These are phyloP conservation scores for Monosporascus sp. DNA, from an alignment of 2,329 filamentous ascomycete species.

Conservation along the genomic window DNA sequence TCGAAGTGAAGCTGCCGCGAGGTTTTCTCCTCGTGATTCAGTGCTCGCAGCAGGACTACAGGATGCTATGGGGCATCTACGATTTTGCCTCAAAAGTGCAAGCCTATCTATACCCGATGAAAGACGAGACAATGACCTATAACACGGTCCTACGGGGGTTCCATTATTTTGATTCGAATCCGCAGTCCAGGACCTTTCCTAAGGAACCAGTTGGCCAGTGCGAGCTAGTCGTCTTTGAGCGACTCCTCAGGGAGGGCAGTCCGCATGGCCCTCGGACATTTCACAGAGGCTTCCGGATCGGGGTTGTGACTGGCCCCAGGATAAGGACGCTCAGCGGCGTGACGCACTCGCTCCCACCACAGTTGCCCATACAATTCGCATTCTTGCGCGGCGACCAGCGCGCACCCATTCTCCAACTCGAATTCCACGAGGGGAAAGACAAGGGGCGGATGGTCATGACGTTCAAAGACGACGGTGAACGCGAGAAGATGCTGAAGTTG, in stretches of 20 bases:
- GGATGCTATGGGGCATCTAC: slow-evolving; percentile 74
- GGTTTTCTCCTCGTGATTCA: slow-evolving; percentile 70
- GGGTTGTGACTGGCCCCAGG: slow-evolving; percentile 70
- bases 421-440: slow-evolving; percentile 60
- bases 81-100: slow-evolving; percentile 79
- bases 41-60: slow-evolving; percentile 72
- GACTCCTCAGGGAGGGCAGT: slow-evolving; percentile 60
- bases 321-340: slow-evolving; percentile 75
- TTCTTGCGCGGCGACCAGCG: slow-evolving; percentile 70
- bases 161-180: slow-evolving; percentile 72
- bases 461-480: slow-evolving; percentile 69
- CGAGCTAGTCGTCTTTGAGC: slow-evolving; percentile 72
- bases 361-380: slow-evolving; percentile 69
- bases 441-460: slow-evolving; percentile 72
- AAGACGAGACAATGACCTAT: slow-evolving; percentile 67
- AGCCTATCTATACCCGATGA: slow-evolving; percentile 60
- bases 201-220: slow-evolving; percentile 68
- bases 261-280: slow-evolving; percentile 67
- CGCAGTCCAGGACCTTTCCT: slow-evolving; percentile 69
- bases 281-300: slow-evolving; percentile 75
- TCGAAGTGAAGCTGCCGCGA: slow-evolving; percentile 68
- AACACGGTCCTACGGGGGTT: slow-evolving; percentile 67
- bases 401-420: slow-evolving; percentile 64
- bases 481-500: slow-evolving; percentile 65
- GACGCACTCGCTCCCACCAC: slow-evolving; percentile 62